Conservation (phyloP, 306 rosid species). For the Vigna hirtella region DNA sequence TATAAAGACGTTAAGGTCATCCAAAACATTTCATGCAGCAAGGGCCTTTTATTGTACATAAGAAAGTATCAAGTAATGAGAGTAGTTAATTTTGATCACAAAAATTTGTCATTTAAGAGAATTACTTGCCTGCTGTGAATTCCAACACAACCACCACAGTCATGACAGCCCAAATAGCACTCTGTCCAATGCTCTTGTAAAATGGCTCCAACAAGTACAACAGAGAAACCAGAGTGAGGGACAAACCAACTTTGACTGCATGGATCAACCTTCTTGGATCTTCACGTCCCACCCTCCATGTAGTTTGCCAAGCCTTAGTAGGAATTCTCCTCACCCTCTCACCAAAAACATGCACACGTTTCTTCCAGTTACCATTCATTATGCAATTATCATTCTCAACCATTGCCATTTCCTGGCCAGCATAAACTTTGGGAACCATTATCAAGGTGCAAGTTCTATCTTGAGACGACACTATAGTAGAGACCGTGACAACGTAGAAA, state of each 20-base stretch:
- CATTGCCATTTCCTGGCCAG: slow-evolving; percentile 62
- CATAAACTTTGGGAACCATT: slow-evolving; percentile 68
- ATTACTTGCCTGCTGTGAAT: slow-evolving; percentile 79
- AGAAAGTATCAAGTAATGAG: background rate
- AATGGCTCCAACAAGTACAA: slow-evolving; percentile 79
- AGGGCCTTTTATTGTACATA: background rate
- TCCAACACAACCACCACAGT: slow-evolving; percentile 95
- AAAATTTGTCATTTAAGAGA: background rate
- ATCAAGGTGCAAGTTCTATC: background rate
- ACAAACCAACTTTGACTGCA: slow-evolving; percentile 85
- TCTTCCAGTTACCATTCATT: slow-evolving; percentile 47
- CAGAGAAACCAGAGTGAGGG: slow-evolving; percentile 78
- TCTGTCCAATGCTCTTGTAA: slow-evolving; percentile 66
- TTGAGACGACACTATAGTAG: background rate
- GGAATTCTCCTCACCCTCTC: slow-evolving; percentile 58
- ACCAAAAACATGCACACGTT: slow-evolving; percentile 45
- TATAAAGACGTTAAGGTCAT: slow-evolving; percentile 18
- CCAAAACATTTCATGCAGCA: slow-evolving; percentile 5
- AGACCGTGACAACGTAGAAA: background rate
- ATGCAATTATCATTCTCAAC: slow-evolving; percentile 45
- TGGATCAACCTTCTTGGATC: slow-evolving; percentile 87
- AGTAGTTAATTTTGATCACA: background rate
- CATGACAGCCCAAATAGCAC: slow-evolving; percentile 96
- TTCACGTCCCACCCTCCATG: slow-evolving; percentile 79
- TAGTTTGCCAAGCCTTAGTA: slow-evolving; percentile 53